These are phyloP conservation scores for Eucalyptus victrix DNA, from an alignment of 345 rosid genomes.

Conservation along the genomic window DNA sequence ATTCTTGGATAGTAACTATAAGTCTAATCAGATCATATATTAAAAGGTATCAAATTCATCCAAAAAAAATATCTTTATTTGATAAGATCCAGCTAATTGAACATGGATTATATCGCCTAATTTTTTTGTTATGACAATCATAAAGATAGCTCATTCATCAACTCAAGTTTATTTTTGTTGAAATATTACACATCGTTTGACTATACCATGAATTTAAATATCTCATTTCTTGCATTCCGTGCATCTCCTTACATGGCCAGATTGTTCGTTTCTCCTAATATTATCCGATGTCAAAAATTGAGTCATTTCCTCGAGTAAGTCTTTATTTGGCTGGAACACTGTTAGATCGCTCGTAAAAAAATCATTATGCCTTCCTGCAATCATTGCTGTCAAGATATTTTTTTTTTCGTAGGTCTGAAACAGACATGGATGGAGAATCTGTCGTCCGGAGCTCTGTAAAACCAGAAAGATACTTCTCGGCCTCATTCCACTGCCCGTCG, in stretches of 20 bases:
- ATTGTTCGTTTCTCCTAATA: conserved; percentile 3
- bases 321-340: conserved; percentile 11
- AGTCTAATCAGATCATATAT: not conserved
- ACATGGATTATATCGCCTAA: not conserved
- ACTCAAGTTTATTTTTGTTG: not conserved
- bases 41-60: not conserved
- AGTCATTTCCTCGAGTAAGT: conserved; percentile 15
- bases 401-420: conserved; percentile 47
- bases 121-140: not conserved
- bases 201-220: not conserved
- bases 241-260: not conserved
- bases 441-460: conserved; percentile 36
- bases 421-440: conserved; percentile 37
- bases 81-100: not conserved
- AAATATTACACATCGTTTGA: not conserved
- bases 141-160: not conserved
- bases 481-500: conserved; percentile 30
- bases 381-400: not conserved
- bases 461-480: conserved; percentile 46
- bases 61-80: not conserved
- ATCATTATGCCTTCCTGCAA: conserved; percentile 25
- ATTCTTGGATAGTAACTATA: not conserved
- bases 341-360: conserved; percentile 25
- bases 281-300: conserved; percentile 4
- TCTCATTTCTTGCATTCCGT: not conserved